These are phyloP conservation scores for Hydnum rufescens DNA, from an alignment of 768 basidiomycete genomes.

Conservation along the genomic window DNA sequence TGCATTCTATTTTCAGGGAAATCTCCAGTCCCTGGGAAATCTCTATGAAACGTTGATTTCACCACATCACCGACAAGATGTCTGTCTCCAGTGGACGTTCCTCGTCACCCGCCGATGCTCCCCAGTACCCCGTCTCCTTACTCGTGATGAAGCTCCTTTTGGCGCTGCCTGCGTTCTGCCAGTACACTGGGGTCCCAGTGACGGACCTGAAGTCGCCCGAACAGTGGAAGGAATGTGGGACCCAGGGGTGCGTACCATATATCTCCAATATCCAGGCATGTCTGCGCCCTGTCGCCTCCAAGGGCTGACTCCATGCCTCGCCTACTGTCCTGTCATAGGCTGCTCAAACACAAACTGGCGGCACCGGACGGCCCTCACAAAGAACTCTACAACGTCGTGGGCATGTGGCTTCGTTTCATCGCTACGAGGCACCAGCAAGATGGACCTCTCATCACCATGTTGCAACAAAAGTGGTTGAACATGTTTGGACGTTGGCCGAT, in stretches of 20 bases:
- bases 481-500: conserved; percentile 1
- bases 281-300: background rate
- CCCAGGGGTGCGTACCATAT: background rate
- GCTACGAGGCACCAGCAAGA: background rate
- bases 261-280: background rate
- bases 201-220: background rate
- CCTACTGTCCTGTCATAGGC: background rate
- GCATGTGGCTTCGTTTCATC: background rate
- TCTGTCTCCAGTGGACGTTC: background rate
- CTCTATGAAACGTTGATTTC: no score
- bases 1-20: no score
- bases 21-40: no score
- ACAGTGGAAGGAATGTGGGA: background rate
- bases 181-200: background rate
- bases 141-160: background rate
- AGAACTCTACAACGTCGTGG: conserved; percentile 1
- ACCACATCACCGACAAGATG: no score
- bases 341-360: background rate
- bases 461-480: background rate
- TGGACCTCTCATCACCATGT: background rate
- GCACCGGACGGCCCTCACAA: background rate
- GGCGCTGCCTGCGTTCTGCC: background rate
- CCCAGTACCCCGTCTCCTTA: background rate
- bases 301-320: background rate
- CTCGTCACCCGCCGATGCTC: background rate